phyloP scores from a whole-genome alignment of 2,329 filamentous ascomycete genomes.

The Lithohypha guttulata region DNA sequence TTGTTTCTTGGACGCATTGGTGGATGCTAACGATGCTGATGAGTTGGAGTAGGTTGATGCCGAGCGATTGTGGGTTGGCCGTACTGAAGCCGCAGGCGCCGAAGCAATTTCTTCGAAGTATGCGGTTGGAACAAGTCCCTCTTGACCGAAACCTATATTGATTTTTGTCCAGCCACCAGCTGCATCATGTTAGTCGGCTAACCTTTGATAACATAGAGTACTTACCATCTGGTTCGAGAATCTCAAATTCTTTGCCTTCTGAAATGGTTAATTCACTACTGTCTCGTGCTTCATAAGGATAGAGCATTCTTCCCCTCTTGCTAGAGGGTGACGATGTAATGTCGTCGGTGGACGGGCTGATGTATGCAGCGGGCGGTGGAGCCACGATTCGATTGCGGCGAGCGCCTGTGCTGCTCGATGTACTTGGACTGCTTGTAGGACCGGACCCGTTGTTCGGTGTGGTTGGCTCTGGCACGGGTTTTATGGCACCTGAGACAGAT shows the following conservation, averaged over 20 bases:
- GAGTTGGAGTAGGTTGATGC: constrained; percentile 70
- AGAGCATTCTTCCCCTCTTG: constrained; percentile 78
- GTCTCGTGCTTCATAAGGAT: constrained; percentile 68
- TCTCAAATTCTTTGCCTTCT: constrained; percentile 65
- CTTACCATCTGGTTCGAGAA: constrained; percentile 83
- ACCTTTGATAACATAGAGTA: constrained; percentile 15
- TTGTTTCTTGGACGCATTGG: constrained; percentile 60
- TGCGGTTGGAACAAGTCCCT: constrained; percentile 76
- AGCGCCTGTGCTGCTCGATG: constrained; percentile 19
- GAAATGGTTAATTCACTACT: constrained; percentile 71
- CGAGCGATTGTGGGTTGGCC: constrained; percentile 40
- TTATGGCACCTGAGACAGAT: constrained; percentile 55
- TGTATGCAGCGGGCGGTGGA: constrained; percentile 72
- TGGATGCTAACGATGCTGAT: constrained; percentile 53
- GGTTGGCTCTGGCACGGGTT: constrained; percentile 41
- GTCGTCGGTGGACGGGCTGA: constrained; percentile 45
- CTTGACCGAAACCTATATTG: constrained; percentile 53
- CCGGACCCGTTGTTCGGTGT: constrained; percentile 34
- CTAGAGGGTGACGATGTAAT: constrained; percentile 14
- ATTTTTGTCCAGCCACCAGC: constrained; percentile 93
- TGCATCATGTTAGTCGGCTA: constrained; percentile 28
- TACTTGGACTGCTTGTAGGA: constrained; percentile 26
- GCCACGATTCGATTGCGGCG: constrained; percentile 68
- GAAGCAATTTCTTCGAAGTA: constrained; percentile 62
- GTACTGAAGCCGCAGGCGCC: constrained; percentile 18